Base-by-base conservation (phyloP, 768 basidiomycete genomes). In the Amanita exitialis region DNA sequence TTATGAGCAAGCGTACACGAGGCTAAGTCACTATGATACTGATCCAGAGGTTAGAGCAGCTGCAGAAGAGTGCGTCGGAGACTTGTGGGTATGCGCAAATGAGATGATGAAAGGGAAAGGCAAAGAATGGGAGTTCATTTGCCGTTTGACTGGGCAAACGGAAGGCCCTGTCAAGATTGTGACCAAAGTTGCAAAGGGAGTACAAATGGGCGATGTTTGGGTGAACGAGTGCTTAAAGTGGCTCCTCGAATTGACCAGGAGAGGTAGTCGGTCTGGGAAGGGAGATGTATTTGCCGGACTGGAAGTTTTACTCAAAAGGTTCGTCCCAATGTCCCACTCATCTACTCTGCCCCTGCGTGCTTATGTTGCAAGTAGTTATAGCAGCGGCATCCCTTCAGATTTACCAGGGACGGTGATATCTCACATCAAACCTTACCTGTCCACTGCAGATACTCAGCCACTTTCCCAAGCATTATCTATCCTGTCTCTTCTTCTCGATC, bases 21-120 rank as follows among this genome's bases (percentile, higher is more conserved):
- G 90, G 47, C 67, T 99, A 34, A 77, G 71, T 45, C 84, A 77
- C 42, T 81, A 87, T 54, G 88, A 94, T 57, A 94, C 94, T 1
- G 95, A 98, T 63, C 82, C 87, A 3, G 94, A 96, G 56, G 90
- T 98, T 18, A 79, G 92, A 34, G 74, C 77, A 21, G 80, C 77
- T 55, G 92, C 92, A 0, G 86, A 97, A 58, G 82, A 86, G 28
- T 81, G 80, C 44, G 76, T 95, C 39, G 93, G 86, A 1, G 86
- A 92, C 61, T 69, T 98, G 7, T 90, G 96, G 83, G 77, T 90
- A 46, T 84, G 82, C 57, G 90, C 92, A 1, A 83, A 86, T 0
- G 89, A 92, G 43, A 65, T 80, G 12, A 73, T 89, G 32, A 75
- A 65, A 56, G 62, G 66, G 1, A 86, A 84, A 62, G 77, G 77